Evolutionary conservation across 768 basidiomycete genomes (phyloP), one percentile per base, ranked within the genome.

Genomic region (Pulveroboletus frians): DNA sequence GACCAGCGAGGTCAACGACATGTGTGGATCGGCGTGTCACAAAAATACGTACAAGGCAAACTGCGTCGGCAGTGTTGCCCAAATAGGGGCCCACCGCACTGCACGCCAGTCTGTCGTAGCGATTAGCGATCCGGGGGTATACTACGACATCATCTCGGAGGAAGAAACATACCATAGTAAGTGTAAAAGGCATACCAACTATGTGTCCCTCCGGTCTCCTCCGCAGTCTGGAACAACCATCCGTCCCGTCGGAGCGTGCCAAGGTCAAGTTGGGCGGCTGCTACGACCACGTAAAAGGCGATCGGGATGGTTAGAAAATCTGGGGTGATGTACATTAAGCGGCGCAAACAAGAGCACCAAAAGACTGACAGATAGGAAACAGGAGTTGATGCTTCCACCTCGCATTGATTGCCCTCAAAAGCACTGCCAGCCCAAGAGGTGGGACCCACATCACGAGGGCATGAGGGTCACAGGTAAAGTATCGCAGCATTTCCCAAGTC

Each of bases 31-130:
- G 30, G 18, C 3, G 4, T 10, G 14, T 18, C 18, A 31, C 64
- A 52, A 39, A 55, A 46, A 64, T 58, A 70, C 88, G 61, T 52
- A 86, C 82, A 99, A 66, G 4, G 95, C 95, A 50, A 97, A 81
- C 62, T 98, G 95, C 1, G 94, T 98, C 4, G 95, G 94, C 61
- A 99, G 70, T 0, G 92, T 94, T 1, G 78, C 70, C 82, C 85
- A 85, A 29, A 99, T 72, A 0, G 85, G 80, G 4, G 62, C 68
- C 70, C 81, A 90, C 17, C 71, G 72, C 13, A 88, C 80, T 17
- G 76, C 73, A 13, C 63, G 60, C 53, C 80, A 77, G 60, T 93
- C 88, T 90, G 49, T 13, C 21, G 8, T n/a, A 8, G 8, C 32
- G 15, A 20, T 44, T 32, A 39, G 43, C 13, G 30, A 47, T 38